A percentile compares a stretch with the other conserved stretches of the same genome.
phyloP scores from a whole-genome alignment of 2,329 filamentous ascomycete genomes.

The Nemania sp. region DNA sequence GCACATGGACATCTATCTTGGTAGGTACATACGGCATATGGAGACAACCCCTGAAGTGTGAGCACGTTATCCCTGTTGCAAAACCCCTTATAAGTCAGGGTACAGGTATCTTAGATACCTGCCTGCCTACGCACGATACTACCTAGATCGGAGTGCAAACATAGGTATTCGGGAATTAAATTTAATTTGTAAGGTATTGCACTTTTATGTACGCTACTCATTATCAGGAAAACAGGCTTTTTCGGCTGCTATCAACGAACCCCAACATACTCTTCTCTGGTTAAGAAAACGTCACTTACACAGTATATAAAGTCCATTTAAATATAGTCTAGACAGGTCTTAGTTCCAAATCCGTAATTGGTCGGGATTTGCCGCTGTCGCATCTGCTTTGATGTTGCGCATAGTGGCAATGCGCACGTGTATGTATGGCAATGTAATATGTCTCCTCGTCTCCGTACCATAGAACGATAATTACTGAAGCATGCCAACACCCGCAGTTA shows the following conservation, averaged over 20 bases:
- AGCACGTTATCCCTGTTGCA: conserved; percentile 28
- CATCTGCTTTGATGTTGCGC: conserved; percentile 28
- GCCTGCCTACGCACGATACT: not conserved
- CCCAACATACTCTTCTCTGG: not conserved
- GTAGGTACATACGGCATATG: conserved; percentile 5
- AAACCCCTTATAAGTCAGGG: conserved; percentile 29
- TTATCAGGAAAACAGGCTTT: not conserved
- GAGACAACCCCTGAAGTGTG: conserved; percentile 26
- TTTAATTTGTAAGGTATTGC: not conserved
- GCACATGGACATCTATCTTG: not conserved
- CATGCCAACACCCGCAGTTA: not conserved
- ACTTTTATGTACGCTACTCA: not conserved
- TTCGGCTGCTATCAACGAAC: not conserved
- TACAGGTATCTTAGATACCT: not conserved
- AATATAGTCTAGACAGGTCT: not conserved
- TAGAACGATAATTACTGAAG: not conserved
- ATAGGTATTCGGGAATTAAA: conserved; percentile 22
- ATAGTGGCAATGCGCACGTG: conserved; percentile 5
- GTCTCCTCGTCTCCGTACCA: not conserved
- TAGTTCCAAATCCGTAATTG: conserved; percentile 9
- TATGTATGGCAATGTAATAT: not conserved
- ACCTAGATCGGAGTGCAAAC: conserved; percentile 17
- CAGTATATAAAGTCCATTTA: conserved; percentile 5
- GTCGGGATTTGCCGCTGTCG: conserved; percentile 19
- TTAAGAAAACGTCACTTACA: not conserved